Base-by-base conservation (phyloP, 805 yeast genomes). In the Monosporozyma unispora region DNA sequence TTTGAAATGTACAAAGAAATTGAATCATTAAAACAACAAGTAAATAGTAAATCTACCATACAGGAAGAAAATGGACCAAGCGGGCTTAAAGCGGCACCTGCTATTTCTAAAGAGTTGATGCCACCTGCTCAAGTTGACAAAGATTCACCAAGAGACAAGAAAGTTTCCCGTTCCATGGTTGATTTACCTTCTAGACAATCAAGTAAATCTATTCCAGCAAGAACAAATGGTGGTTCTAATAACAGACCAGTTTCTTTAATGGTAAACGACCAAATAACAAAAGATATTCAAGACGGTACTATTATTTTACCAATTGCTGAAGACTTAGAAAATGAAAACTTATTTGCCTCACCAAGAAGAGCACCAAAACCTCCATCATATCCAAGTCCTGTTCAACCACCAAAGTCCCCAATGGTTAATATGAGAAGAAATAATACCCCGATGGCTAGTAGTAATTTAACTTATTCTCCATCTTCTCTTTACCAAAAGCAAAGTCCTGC, bases 1-100 rank as follows among this genome's bases (percentile, higher is more conserved):
- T 93, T 89, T 67, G 96, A 90, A 64, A 79, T 93, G 44, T 82
- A 80, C 67, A 89, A 88, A 62, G 96, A 87, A 63, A 91, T 93
- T 58, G 95, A 87, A 63, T 77, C 80, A 70, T 84, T 57, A 62
- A 68, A 54, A 65, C 41, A 47, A 35, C 44, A 40, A 22, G 25
- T 29, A 22, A 28, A 29, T 10, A 28, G 10, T 11, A n/a, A n/a
- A 18, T 12, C 33, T 7, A 23, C 42, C 18, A 18, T 33, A 16
- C 33, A 27, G 10, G 18, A 65, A 41, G 45, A 59, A 19, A 54
- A 6, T 12, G 16, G 12, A n/a, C 28, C 28, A 25, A 18, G 21
- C 35, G 27, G 37, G 18, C 16, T 44, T 21, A 21, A 31, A 45
- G 38, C 19, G 12, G 28, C 16, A 12, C 16, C 19, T 16, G n/a